phyloP scores from a whole-genome alignment of 345 rosid species.

The Draba incana region DNA sequence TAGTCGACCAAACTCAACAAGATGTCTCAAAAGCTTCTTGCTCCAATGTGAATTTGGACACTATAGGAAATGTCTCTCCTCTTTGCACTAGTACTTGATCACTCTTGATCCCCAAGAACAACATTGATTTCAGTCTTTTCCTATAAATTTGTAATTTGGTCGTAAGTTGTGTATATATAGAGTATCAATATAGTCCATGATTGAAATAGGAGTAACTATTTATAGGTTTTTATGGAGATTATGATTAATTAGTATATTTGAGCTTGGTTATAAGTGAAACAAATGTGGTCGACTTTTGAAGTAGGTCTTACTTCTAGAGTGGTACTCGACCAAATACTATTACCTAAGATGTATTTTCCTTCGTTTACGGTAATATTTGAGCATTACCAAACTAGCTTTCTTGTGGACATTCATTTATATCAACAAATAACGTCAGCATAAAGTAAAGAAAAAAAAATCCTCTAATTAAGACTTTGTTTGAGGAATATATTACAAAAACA shows the following conservation, averaged over 20 bases:
- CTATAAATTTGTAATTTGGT: conserved; percentile 7
- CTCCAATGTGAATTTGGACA: conserved; percentile 47
- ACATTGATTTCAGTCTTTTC: not conserved
- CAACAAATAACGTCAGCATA: not conserved
- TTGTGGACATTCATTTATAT: not conserved
- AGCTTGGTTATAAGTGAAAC: not conserved
- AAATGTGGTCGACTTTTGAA: not conserved
- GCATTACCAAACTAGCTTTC: not conserved
- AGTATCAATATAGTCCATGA: conserved; percentile 3
- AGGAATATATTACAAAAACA: conserved; percentile 8
- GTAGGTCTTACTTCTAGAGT: too few relatives aligned
- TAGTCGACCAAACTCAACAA: conserved; percentile 33
- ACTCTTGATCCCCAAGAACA: conserved; percentile 7
- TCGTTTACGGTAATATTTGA: not conserved
- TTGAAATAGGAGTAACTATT: not conserved
- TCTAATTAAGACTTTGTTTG: not conserved
- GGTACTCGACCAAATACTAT: not conserved
- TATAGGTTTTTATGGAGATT: conserved; percentile 5
- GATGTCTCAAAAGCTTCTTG: conserved; percentile 63
- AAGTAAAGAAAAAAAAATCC: not conserved
- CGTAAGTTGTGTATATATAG: conserved; percentile 22
- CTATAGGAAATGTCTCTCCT: conserved; percentile 53
- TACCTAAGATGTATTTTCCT: not conserved
- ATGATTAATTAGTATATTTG: not conserved
- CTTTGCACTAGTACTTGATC: conserved; percentile 44